These are phyloP conservation scores for Pneumocystis murina DNA, from an alignment of 1,139 yeast species.

Conservation along the genomic window DNA sequence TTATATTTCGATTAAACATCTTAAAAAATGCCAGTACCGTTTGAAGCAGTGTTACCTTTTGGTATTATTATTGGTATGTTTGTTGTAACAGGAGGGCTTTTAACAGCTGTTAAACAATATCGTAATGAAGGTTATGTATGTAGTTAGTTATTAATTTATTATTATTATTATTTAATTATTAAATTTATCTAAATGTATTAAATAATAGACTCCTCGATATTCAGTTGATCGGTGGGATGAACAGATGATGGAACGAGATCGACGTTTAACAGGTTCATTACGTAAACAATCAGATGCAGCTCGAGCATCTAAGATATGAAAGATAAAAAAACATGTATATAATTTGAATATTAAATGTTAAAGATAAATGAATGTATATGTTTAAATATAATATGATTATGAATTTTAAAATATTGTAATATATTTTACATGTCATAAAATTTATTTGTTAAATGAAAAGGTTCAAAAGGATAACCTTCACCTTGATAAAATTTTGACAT, in stretches of 20 bases:
- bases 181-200: too few relatives aligned
- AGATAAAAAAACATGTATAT: too few relatives aligned
- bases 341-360: too few relatives aligned
- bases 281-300: neutral
- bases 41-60: conserved; percentile 10
- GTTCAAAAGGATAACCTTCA: conserved; percentile 79
- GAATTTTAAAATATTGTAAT: too few relatives aligned
- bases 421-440: too few relatives aligned
- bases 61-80: conserved; percentile 11
- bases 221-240: conserved; percentile 10
- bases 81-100: conserved; percentile 8
- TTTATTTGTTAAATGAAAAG: conserved; percentile 42
- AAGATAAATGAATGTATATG: too few relatives aligned
- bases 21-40: conserved; percentile 7
- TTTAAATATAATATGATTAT: too few relatives aligned
- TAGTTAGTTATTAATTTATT: neutral
- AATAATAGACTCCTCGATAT: conserved; percentile 6
- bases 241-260: conserved; percentile 12
- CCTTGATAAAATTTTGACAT: conserved; percentile 97
- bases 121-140: conserved; percentile 8
- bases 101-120: conserved; percentile 7
- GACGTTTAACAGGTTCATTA: conserved; percentile 8
- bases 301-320: neutral
- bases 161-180: too few relatives aligned
- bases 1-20: too few relatives aligned